These are phyloP conservation scores for Danielia reshetovae DNA, from an alignment of 805 yeast genomes.

Conservation along the genomic window DNA sequence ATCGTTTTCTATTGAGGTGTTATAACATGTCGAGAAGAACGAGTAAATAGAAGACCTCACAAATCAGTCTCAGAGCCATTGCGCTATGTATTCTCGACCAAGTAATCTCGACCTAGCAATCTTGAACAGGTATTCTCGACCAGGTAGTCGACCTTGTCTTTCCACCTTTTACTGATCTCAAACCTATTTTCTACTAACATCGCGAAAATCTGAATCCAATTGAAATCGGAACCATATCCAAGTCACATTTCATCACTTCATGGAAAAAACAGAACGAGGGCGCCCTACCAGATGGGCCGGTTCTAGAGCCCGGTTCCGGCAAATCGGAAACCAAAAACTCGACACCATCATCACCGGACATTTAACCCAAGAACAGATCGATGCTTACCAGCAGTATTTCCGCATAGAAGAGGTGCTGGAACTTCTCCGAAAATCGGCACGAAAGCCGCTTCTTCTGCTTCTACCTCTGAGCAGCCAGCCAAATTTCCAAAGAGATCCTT, in stretches of 20 bases:
- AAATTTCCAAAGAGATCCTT: constrained; percentile 55
- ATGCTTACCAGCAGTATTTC: constrained; percentile 62
- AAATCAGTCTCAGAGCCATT: no score
- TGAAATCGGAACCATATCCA: neutral
- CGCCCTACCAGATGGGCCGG: constrained; percentile 16
- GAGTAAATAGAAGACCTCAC: no score
- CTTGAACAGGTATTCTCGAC: no score
- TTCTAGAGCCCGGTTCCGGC: constrained; percentile 11
- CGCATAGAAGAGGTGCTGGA: constrained; percentile 79
- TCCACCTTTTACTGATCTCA: no score
- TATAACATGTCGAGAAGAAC: no score
- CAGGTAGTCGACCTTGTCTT: no score
- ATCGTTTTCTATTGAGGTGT: no score
- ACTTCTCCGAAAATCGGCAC: constrained; percentile 37
- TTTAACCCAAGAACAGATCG: constrained; percentile 66
- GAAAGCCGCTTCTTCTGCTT: constrained; percentile 22
- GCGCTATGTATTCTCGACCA: no score
- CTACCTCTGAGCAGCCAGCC: constrained; percentile 42
- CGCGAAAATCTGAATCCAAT: neutral
- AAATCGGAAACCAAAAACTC: constrained; percentile 12
- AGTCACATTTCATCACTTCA: no score
- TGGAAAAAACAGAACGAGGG: neutral
- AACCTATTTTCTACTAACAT: no score
- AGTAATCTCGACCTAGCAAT: no score
- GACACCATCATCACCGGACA: constrained; percentile 40